Evolutionary conservation across 305 asterid species (phyloP), one percentile per base, ranked within the genome.

Genomic region (Fraxinus paxiana): DNA sequence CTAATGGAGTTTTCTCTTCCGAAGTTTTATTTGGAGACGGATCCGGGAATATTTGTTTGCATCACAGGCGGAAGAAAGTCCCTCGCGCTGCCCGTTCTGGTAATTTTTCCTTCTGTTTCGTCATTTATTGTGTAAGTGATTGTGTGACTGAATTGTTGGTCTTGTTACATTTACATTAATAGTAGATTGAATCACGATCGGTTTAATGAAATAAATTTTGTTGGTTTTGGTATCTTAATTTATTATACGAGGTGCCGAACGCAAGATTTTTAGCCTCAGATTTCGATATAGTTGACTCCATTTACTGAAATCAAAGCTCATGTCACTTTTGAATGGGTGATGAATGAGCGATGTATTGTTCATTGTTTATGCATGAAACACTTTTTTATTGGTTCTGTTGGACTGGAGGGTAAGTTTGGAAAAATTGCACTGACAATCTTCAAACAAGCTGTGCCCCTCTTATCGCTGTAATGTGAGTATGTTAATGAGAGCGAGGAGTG

Each of bases 31-130:
- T 82, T 70, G 87, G 76, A 54, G 76, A 73, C 43, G 85, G 87
- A 88, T 90, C 88, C 78, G 85, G 82, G 86, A 75, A 59, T 87
- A 85, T 82, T 80, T 79, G 87, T 48, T 67, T 87, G 80, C 80
- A 59, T 75, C 87, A 87, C 76, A 67, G 87, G 79, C 85, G 81
- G 37, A 79, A 82, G 79, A 90, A 84, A 71, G 82, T 83, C 81
- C 81, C 43, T 30, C 76, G 76, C 30, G 80, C 81, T 76, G 81
- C 89, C 59, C 90, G 77, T 83, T 84, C 92, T 28, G 96, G 97
- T 93, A 77, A 73, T 22, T 18, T 77, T 46, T 5, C 17, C 65
- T 20, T 78, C 13, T 15, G 17, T 65, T 2, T 28, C 17, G n/a
- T 43, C 75, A 28, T 71, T 54, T 15, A 22, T 0, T 24, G 17